phyloP scores from a whole-genome alignment of 352 stramenopile genomes.

The Globisporangium irregulare region DNA sequence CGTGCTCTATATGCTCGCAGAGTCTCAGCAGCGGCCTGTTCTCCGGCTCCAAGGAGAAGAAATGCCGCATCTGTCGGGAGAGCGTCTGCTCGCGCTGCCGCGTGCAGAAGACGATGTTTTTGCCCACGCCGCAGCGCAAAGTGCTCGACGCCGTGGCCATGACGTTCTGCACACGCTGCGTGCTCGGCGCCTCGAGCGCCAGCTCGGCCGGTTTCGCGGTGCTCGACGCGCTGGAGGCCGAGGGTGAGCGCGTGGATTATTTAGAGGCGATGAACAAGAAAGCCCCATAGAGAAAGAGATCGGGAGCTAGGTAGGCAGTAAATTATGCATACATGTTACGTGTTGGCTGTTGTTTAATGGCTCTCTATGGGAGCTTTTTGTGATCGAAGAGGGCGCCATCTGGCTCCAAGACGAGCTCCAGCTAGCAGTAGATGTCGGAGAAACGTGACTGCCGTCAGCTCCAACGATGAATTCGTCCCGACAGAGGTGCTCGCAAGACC shows the following conservation, averaged over 20 bases:
- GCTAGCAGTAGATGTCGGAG: too few relatives aligned
- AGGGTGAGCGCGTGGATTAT: constrained; percentile 17
- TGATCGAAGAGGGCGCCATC: too few relatives aligned
- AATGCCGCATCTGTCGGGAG: constrained; percentile 10
- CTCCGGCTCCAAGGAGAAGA: not conserved
- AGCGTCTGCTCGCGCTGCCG: constrained; percentile 23
- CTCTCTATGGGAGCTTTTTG: too few relatives aligned
- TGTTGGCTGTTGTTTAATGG: not conserved
- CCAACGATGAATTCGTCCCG: too few relatives aligned
- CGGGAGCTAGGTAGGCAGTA: not conserved
- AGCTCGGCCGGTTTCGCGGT: constrained; percentile 17
- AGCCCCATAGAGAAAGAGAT: not conserved
- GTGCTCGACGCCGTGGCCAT: constrained; percentile 22
- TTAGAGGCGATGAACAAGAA: not conserved
- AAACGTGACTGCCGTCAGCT: too few relatives aligned
- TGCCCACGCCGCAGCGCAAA: constrained; percentile 23
- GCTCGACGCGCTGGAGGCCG: constrained; percentile 11
- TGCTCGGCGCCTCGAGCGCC: constrained; percentile 16
- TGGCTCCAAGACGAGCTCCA: too few relatives aligned
- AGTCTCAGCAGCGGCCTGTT: not conserved
- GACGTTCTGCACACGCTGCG: constrained; percentile 29
- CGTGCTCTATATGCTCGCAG: not conserved
- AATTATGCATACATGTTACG: constrained; percentile 3
- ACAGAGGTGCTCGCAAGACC: too few relatives aligned
- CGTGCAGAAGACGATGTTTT: constrained; percentile 19